Evolutionary conservation across 495 filamentous ascomycete genomes (phyloP).

Genomic region (Penicillium malachiteum): DNA sequence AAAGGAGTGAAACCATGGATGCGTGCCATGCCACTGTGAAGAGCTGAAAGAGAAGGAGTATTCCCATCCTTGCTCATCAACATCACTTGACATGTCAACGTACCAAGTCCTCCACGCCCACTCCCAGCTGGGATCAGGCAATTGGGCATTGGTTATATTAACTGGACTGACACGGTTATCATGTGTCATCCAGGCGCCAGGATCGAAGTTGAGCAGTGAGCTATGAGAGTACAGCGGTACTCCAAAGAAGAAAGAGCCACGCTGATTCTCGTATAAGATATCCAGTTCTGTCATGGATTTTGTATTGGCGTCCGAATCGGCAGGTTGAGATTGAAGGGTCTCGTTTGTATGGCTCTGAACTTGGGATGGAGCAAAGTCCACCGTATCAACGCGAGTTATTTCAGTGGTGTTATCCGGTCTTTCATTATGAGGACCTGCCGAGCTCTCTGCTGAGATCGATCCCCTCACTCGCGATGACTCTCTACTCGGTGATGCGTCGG

Average conservation of each 20-base stretch:
- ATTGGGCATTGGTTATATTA: conserved; percentile 84
- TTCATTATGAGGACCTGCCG: conserved; percentile 11
- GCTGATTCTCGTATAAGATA: conserved; percentile 91
- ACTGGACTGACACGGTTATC: conserved; percentile 72
- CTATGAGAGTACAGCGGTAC: conserved; percentile 82
- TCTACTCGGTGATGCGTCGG: conserved; percentile 17
- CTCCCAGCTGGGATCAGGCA: conserved; percentile 93
- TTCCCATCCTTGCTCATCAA: conserved; percentile 93
- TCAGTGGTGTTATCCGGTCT: conserved; percentile 12
- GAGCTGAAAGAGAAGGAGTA: conserved; percentile 85
- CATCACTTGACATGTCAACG: conserved; percentile 82
- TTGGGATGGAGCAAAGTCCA: conserved; percentile 18
- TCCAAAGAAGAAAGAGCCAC: conserved; percentile 83
- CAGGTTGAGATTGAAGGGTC: conserved; percentile 16
- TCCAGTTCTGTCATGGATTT: conserved; percentile 61
- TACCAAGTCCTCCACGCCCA: conserved; percentile 97
- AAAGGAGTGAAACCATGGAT: conserved; percentile 90
- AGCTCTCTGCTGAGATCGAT: conserved; percentile 23
- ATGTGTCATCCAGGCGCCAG: conserved; percentile 78
- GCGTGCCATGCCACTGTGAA: conserved; percentile 88
- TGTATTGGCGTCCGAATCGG: conserved; percentile 3
- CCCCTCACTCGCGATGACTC: conserved; percentile 22
- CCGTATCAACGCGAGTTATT: conserved; percentile 11
- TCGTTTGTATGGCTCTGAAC: conserved; percentile 23
- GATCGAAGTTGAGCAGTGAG: conserved; percentile 85